These are phyloP conservation scores for Galerina sulciceps DNA, from an alignment of 768 basidiomycete species.

Conservation along the genomic window DNA sequence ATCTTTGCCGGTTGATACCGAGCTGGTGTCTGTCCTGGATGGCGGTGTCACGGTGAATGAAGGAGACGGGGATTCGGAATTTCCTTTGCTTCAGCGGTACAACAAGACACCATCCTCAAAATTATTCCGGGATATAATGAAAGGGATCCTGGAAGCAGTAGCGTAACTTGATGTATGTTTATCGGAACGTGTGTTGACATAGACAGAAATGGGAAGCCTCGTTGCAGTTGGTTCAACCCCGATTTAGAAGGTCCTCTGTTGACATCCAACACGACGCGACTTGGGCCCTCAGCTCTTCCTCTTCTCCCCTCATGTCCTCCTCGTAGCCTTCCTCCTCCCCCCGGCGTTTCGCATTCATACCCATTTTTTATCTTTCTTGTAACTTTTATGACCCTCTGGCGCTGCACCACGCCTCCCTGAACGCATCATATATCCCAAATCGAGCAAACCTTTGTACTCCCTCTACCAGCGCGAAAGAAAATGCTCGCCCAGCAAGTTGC, in stretches of 20 bases:
- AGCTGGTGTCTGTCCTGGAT: slow-evolving; percentile 86
- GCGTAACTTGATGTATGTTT: not conserved
- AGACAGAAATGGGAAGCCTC: slow-evolving; percentile 31
- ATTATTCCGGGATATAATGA: slow-evolving; percentile 66
- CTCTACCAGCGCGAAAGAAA: not conserved
- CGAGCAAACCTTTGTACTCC: not conserved
- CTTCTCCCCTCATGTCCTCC: slow-evolving; percentile 24
- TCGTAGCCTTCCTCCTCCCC: slow-evolving; percentile 7
- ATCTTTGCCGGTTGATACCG: slow-evolving; percentile 90
- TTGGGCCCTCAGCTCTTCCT: slow-evolving; percentile 17
- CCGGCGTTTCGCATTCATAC: slow-evolving; percentile 11
- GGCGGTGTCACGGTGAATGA: slow-evolving; percentile 34
- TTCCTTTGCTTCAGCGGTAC: slow-evolving; percentile 66
- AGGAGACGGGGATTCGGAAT: slow-evolving; percentile 35
- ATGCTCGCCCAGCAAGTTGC: slow-evolving; percentile 7
- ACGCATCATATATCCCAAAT: slow-evolving; percentile 4
- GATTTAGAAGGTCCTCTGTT: slow-evolving; percentile 32
- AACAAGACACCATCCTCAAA: slow-evolving; percentile 67
- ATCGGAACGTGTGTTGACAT: not conserved
- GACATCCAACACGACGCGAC: slow-evolving; percentile 35
- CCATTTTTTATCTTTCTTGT: not conserved
- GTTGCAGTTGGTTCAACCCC: slow-evolving; percentile 35
- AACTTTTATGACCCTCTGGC: slow-evolving; percentile 13
- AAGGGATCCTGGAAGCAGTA: slow-evolving; percentile 23
- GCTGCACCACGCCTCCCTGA: slow-evolving; percentile 15